A percentile compares a stretch with the other conserved stretches of the same genome.
These are phyloP conservation scores for Tympanopsis confertula DNA, from an alignment of 2,329 filamentous ascomycete genomes.

Conservation along the genomic window DNA sequence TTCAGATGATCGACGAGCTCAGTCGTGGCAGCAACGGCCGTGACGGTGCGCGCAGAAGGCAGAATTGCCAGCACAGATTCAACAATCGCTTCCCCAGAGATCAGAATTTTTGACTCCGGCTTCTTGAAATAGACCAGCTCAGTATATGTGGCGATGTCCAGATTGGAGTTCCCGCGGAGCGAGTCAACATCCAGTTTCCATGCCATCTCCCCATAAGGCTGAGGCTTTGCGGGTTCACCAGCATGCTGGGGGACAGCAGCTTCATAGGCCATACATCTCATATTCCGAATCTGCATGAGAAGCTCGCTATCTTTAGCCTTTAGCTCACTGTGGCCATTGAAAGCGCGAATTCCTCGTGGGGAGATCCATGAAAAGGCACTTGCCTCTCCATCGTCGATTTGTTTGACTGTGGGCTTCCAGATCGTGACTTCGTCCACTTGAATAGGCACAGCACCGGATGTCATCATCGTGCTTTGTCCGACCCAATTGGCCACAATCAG, in stretches of 20 bases:
- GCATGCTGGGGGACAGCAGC: slow-evolving; percentile 14
- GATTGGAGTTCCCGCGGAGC: slow-evolving; percentile 3
- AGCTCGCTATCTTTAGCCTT: slow-evolving; percentile 10
- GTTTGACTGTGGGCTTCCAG: slow-evolving; percentile 6
- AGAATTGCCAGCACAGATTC: too few relatives aligned
- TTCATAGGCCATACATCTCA: slow-evolving; percentile 13
- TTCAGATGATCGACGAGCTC: too few relatives aligned
- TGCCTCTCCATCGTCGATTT: slow-evolving; percentile 6
- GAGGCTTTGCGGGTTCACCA: slow-evolving; percentile 5
- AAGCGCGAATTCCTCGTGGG: slow-evolving; percentile 9
- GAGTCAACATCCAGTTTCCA: slow-evolving; percentile 14
- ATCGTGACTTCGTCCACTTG: slow-evolving; percentile 12
- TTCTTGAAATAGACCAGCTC: slow-evolving; percentile 14
- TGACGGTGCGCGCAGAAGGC: too few relatives aligned
- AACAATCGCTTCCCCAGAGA: slow-evolving; percentile 1
- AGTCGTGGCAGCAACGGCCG: too few relatives aligned
- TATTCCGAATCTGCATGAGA: slow-evolving; percentile 13
- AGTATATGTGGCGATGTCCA: slow-evolving; percentile 5
- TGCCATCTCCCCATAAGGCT: slow-evolving; percentile 12
- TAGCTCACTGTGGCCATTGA: slow-evolving; percentile 10
- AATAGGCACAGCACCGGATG: slow-evolving; percentile 16
- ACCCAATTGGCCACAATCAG: slow-evolving; percentile 16
- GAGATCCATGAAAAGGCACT: slow-evolving; percentile 9
- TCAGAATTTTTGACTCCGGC: slow-evolving; percentile 8
- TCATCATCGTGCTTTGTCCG: slow-evolving; percentile 14